Base-by-base conservation (phyloP, 2,329 filamentous ascomycete genomes). In the Boeremia lycopersici region DNA sequence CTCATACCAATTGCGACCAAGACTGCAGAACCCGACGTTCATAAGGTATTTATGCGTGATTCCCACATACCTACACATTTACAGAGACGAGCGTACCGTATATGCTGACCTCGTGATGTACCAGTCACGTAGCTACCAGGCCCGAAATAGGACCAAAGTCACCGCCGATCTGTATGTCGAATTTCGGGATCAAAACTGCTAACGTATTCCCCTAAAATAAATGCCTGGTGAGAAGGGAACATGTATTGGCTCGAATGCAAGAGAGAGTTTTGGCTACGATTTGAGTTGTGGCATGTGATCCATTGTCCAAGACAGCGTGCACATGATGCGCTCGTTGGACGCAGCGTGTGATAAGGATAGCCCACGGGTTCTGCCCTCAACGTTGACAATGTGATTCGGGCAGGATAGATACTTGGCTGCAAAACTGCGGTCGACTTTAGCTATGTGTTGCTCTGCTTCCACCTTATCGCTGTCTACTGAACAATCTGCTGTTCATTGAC, bases 231-330 rank as follows among this genome's bases (percentile, higher is more conserved):
- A 23, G 19, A 23, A 23, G 19, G 19, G 19, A 23, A 23, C 19
- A 5, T 3, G 19, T 23, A 23, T 23, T 23, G 19, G 19, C 19
- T 36, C 17, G 15, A 19, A 19, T 36, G 5, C 15, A 17, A 12
- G 9, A 17, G 15, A 10, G 8, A n/a, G 15, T 12, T 17, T 11
- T 36, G 34, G 11, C 11, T 19, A 10, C 25, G 25, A 28, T 19
- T 10, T 39, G 6, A n/a, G n/a, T 4, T 11, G n/a, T 11, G 35
- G 12, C 52, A 46, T 55, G 41, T 55, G 46, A 46, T 30, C 25
- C 4, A 4, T 8, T 6, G 15, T 19, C 29, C 40, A 40, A 50
- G 36, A 55, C 46, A 50, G 9, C 11, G 42, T 34, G 52, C 52
- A 31, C 52, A 50, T 55, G 52, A 55, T 12, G 25, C 19, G 12